Base-by-base conservation (phyloP, 352 stramenopile species). In the Phytopythium chamaehyphon region DNA sequence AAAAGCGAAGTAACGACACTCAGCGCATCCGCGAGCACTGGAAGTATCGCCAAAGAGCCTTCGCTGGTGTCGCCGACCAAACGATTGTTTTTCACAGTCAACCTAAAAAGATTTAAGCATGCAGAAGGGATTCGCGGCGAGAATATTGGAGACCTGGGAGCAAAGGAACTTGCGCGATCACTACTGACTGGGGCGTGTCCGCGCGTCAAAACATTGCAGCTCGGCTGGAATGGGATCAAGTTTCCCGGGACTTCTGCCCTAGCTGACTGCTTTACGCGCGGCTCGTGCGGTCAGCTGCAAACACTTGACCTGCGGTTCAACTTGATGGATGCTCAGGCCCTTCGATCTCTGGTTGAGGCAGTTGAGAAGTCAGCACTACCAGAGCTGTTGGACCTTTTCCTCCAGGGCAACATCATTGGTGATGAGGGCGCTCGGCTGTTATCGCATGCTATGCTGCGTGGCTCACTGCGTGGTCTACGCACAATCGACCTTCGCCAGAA, bases 41-140 rank as follows among this genome's bases (percentile, higher is more conserved):
- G 31, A n/a, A 51, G 46, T 5, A 15, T 24, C 22, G 16, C 38
- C 0, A 16, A 52, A 6, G 22, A 45, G 5, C 15, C 22, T 9
- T 3, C 51, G 36, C 22, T 40, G 1, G 8, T 11, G 16, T 35
- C 54, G 6, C 43, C 31, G 16, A 22, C 58, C 11, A 88, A 88
- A 63, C 65, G 61, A 2, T 47, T 80, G 47, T 86, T 84, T 50
- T 86, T 88, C 60, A 86, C 76, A 6, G 61, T 83, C 24, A 88
- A 88, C 40, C 60, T 89, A 24, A 87, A 88, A 51, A 71, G 80
- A 23, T 91, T 86, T 54, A 87, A 87, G 40, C 77, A 88, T 40
- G 76, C 73, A 0, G 76, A 85, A 51, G 55, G 76, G 36, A 71
- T 86, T 43, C 55, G 56, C n/a, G 80, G 75, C 5, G 75, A 89